Evolutionary conservation across 306 rosid genomes (phyloP), one percentile per base, ranked within the genome.

Genomic region (Citrullus mucosospermus): DNA sequence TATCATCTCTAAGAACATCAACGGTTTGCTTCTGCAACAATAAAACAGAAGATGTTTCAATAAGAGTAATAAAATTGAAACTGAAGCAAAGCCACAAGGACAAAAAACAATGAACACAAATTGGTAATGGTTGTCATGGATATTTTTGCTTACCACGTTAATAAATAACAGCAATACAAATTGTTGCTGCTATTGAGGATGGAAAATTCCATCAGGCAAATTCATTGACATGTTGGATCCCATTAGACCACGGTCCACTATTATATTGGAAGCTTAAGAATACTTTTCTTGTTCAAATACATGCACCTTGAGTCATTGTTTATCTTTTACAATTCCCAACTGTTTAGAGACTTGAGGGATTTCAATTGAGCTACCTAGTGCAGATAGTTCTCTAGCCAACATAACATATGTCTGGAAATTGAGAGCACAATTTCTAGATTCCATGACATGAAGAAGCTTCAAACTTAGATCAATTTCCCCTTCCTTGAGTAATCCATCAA

Each of bases 401-500:
- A 79, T 79, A 36, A 55, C 71, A 80, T 82, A 80, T n/a, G 87
- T 86, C 82, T 84, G 81, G 39, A 38, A 61, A 78, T 77, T 80
- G 46, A 78, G 68, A 59, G 20, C 36, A 77, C 79, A 81, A 48
- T 83, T 80, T 72, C 79, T 81, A 65, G 85, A 77, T 78, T 84
- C 79, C 81, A 86, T 82, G 51, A 78, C 62, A 77, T 81, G 80
- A 69, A 85, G 88, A 68, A 85, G 83, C 77, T 73, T 83, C 84
- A 80, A 80, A 77, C 86, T 79, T 54, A 78, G 34, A 77, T 81
- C 81, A 46, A 38, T 22, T n/a, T 72, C 78, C 79, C 80, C 79
- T 66, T 86, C 77, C 80, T 79, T 86, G 61, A 86, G 81, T 74
- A 86, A 77, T 15, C 89, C 85, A 80, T 86, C 87, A 36, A 83